Evolutionary conservation across 345 rosid species (phyloP), one percentile per base, ranked within the genome.

Genomic region (Brassica juncea): DNA sequence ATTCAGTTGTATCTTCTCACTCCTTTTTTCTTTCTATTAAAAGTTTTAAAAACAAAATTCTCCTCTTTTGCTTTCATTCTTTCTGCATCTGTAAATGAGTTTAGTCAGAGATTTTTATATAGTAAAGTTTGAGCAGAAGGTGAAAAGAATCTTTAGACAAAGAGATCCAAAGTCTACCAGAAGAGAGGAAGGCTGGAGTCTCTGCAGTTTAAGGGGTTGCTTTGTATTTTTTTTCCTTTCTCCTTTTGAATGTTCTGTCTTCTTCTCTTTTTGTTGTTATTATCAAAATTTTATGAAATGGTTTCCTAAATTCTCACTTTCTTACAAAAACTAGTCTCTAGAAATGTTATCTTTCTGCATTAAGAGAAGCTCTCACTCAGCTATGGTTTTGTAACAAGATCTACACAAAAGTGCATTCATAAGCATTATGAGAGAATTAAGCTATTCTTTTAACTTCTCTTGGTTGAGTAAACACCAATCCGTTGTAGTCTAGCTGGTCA

Each of bases 401-500:
- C 1, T 5, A 1, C 35, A 32, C 1, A 32, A 32, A 32, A 32
- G 35, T 1, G 1, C 35, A 32, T 32, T 32, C 35, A 23, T 23
- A 23, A 23, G 25, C 25, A 23, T 1, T 23, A 1, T 23, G 25
- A 23, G 25, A 23, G 25, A 23, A 1, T 23, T 23, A 23, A 23
- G 25, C 1, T 23, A 23, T 23, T 23, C 25, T 23, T 23, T 0
- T 32, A 32, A 0, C 37, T 1, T 34, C 37, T 1, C 8, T 6
- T 25, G 3, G 3, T 0, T 4, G 1, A 1, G 4, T 0, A 0
- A 0, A n/a, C 15, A 68, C 2, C 1, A 19, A 28, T 71, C 81
- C 81, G 81, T 77, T 75, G 84, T 81, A 76, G 81, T 81, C 84
- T 76, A 81, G 81, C 69, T 72, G 81, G 89, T 88, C 39, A 86